Evolutionary conservation across 1,139 yeast species (phyloP).

Genomic region (Yamadazyma oceani): DNA sequence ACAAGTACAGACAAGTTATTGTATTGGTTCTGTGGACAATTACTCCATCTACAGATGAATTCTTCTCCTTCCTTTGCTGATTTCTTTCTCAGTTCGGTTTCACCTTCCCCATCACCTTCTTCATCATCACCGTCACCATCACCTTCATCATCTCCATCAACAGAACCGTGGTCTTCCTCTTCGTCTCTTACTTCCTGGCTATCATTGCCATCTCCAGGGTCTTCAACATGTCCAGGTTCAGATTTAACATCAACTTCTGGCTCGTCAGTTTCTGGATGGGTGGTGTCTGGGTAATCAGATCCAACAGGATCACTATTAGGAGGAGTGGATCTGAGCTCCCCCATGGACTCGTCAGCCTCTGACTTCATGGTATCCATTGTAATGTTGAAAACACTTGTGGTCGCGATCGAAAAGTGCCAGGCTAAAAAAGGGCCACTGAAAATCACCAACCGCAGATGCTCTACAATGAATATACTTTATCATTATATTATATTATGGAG

Average conservation of each 20-base stretch:
- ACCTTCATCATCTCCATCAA: conserved; percentile 2
- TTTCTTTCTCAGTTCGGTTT: conserved; percentile 5
- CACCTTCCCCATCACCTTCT: conserved; percentile 10
- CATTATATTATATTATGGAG: conserved; percentile 1
- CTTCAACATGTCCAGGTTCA: background rate
- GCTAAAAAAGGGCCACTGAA: no score
- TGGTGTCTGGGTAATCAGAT: background rate
- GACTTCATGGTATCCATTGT: conserved; percentile 1
- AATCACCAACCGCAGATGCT: no score
- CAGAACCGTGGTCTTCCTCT: background rate
- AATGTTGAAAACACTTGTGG: background rate
- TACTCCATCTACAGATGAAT: conserved; percentile 36
- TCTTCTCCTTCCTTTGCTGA: conserved; percentile 11
- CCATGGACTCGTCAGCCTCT: background rate
- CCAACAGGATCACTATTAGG: background rate
- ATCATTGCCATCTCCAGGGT: background rate
- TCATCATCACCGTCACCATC: conserved; percentile 1
- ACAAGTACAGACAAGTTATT: conserved; percentile 29
- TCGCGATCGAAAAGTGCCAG: no score
- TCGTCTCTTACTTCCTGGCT: conserved; percentile 4
- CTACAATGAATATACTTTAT: no score
- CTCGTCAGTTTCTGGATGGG: background rate
- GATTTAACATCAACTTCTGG: background rate
- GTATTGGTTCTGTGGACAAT: conserved; percentile 24
- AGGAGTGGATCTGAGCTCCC: background rate